Evolutionary conservation across 2,329 filamentous ascomycete genomes (phyloP).

Genomic region (Cordyceps sp.): DNA sequence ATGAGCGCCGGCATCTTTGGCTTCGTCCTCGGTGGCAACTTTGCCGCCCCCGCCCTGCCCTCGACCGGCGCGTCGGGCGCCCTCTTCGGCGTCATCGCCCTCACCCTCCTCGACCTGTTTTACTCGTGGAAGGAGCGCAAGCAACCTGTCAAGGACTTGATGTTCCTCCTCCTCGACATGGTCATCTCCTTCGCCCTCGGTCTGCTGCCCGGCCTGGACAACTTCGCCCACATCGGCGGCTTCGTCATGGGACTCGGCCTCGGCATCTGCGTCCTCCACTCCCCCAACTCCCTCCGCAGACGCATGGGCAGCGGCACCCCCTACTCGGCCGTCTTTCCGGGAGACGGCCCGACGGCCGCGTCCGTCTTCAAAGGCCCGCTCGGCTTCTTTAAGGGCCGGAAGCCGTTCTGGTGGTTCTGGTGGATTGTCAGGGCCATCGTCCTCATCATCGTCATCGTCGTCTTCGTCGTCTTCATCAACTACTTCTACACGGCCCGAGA

Average conservation of each 20-base stretch:
- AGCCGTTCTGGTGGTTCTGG: slow-evolving; percentile 94
- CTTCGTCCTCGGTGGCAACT: slow-evolving; percentile 89
- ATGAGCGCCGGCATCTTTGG: slow-evolving; percentile 86
- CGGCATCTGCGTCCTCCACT: slow-evolving; percentile 76
- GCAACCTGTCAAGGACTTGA: slow-evolving; percentile 66
- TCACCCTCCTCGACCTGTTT: slow-evolving; percentile 74
- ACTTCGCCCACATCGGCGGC: slow-evolving; percentile 93
- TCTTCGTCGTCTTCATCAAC: slow-evolving; percentile 72
- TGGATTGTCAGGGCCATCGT: slow-evolving; percentile 73
- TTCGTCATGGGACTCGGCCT: slow-evolving; percentile 84
- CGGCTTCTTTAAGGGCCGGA: slow-evolving; percentile 81
- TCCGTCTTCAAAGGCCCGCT: slow-evolving; percentile 44
- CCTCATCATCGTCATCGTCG: slow-evolving; percentile 64
- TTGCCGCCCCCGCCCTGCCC: slow-evolving; percentile 62
- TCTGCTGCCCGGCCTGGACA: slow-evolving; percentile 81
- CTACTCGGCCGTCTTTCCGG: slow-evolving; percentile 50
- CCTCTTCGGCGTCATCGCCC: slow-evolving; percentile 80
- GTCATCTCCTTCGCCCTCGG: slow-evolving; percentile 84
- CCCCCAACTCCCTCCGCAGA: slow-evolving; percentile 62
- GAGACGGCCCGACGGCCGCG: slow-evolving; percentile 28
- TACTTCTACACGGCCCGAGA: slow-evolving; percentile 77
- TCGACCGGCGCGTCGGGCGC: slow-evolving; percentile 82
- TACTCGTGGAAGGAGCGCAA: slow-evolving; percentile 79
- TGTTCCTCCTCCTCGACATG: slow-evolving; percentile 75
- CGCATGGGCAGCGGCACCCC: slow-evolving; percentile 56